Evolutionary conservation across 139 green algal species (phyloP).

Genomic region (Haematococcus lacustris): DNA sequence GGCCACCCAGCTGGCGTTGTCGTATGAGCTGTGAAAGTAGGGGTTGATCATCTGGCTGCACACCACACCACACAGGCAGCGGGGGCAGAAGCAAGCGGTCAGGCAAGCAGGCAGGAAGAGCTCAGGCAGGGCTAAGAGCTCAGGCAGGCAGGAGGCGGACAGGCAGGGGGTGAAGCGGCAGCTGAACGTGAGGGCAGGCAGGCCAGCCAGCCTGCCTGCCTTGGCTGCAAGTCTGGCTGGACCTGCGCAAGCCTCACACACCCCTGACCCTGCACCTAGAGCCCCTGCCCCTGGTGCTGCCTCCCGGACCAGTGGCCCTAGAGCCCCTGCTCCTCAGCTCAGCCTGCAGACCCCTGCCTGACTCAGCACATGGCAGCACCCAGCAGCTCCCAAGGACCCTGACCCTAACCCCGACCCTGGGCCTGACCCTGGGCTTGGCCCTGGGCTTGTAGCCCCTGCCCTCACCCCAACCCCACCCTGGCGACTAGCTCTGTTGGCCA

Average conservation of each 20-base stretch:
- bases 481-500: too few relatives aligned
- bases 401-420: too few relatives aligned
- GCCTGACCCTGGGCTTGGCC: too few relatives aligned
- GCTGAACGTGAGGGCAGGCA: neutral
- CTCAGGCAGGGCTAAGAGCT: too few relatives aligned
- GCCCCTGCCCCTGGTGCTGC: too few relatives aligned
- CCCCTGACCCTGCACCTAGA: neutral
- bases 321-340: too few relatives aligned
- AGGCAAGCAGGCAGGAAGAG: too few relatives aligned
- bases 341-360: too few relatives aligned
- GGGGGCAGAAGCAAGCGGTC: neutral
- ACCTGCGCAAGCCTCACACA: neutral
- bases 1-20: slow-evolving; percentile 8
- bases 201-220: neutral
- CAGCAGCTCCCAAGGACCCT: neutral
- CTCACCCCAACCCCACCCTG: too few relatives aligned
- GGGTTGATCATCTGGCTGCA: slow-evolving; percentile 15
- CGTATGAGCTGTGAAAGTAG: slow-evolving; percentile 12
- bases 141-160: too few relatives aligned
- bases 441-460: too few relatives aligned
- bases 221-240: neutral
- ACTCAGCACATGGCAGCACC: neutral
- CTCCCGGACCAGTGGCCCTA: too few relatives aligned
- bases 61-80: neutral
- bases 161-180: neutral